Percentiles rank a stretch among this genome's conserved stretches.
phyloP scores from a whole-genome alignment of 2,329 filamentous ascomycete genomes.

The Penicillium hordei region DNA sequence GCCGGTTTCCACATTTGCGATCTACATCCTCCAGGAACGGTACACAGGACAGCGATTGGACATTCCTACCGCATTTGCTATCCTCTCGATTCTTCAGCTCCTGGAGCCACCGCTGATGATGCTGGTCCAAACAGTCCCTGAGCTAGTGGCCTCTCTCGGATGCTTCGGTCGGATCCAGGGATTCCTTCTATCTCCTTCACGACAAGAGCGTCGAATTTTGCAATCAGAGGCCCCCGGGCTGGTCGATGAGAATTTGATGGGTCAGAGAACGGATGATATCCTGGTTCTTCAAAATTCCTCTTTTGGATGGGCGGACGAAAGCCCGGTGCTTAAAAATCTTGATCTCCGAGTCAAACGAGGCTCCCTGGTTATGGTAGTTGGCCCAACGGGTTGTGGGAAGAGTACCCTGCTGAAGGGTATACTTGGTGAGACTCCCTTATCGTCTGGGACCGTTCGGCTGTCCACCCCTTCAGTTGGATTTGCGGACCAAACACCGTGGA shows the following conservation, averaged over 20 bases:
- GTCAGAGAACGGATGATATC: background rate
- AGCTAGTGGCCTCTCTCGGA: background rate
- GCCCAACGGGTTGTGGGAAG: background rate
- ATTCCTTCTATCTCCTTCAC: background rate
- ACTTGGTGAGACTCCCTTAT: background rate
- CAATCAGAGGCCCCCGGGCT: too few relatives aligned
- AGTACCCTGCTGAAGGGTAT: background rate
- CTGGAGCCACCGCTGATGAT: background rate
- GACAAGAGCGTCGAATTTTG: background rate
- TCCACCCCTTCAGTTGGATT: background rate
- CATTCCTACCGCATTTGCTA: background rate
- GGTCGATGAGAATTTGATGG: too few relatives aligned
- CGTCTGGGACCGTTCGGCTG: background rate
- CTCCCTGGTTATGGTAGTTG: background rate
- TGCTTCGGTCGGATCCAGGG: background rate
- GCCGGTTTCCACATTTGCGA: background rate
- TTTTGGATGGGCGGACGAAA: background rate
- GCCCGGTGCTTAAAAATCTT: background rate
- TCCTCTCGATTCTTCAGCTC: background rate
- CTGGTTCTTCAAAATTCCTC: background rate
- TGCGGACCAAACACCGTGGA: background rate
- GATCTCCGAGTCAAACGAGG: background rate
- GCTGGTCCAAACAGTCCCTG: background rate
- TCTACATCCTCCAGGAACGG: background rate
- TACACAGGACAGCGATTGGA: background rate